Base-by-base conservation (phyloP, 2,329 filamentous ascomycete genomes). In the Didymella segeticola region DNA sequence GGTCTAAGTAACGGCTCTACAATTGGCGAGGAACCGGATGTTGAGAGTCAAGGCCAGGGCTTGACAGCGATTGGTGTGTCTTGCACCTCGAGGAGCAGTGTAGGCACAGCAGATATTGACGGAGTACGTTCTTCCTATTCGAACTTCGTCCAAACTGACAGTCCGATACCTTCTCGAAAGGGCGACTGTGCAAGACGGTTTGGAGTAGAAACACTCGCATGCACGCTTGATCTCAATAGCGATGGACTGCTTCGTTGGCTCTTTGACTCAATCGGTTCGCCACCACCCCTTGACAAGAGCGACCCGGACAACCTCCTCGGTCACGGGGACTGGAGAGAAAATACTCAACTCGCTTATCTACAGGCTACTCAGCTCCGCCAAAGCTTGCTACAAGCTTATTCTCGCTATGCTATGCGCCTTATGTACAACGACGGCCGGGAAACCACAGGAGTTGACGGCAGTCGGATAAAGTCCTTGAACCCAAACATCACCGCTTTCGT, bases 31-130 rank as follows among this genome's bases (percentile, higher is more conserved):
- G 25, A 26, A 5, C 25, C 25, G 6, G 25, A 26, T 26, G 14
- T 30, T 29, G 15, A 36, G 31, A 8, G 20, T 47, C 29, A 20
- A 19, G 33, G n/a, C 11, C 27, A 20, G 10, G 20, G 14, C 14
- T 36, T 51, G 52, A 50, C 41, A n/a, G 53, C 53, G 2, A 56
- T 48, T 5, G 53, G 53, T 7, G 46, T 55, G 8, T 34, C 43
- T 22, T 55, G 52, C 33, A 46, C 33, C 11, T 43, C 52, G 4
- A 42, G 42, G 17, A 56, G 53, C 38, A 56, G 47, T 38, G 53
- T 56, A 4, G 53, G 53, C 9, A 36, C 31, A 3, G 53, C 47
- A 14, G 31, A 47, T 10, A 43, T 56, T 12, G 41, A 56, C 8
- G 53, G 53, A 7, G 17, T 51, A 8, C 37, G 17, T 5, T 52